These are phyloP conservation scores for Haplosporangium sp. DNA, from an alignment of 371 early-diverging fungal genomes.

Conservation along the genomic window DNA sequence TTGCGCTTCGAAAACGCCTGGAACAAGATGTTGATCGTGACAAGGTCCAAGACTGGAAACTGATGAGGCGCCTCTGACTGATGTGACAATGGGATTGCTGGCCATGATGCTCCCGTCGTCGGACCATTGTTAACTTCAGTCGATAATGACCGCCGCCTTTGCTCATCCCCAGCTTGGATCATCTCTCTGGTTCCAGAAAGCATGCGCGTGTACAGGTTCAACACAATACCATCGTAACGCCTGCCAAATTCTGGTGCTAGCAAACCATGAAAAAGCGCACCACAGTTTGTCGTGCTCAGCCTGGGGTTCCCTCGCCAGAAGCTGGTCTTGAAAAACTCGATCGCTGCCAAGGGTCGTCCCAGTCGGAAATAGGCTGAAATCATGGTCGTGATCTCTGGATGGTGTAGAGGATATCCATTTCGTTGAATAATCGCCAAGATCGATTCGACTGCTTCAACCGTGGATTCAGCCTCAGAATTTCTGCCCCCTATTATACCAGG, in stretches of 20 bases:
- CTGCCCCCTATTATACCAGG: constrained; percentile 15
- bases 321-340: constrained; percentile 46
- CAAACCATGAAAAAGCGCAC: constrained; percentile 37
- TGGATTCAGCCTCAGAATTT: constrained; percentile 12
- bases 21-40: constrained; percentile 33
- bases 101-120: background rate
- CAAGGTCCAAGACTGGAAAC: constrained; percentile 30
- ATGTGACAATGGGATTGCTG: background rate
- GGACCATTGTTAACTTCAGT: background rate
- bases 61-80: background rate
- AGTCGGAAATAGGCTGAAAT: constrained; percentile 45
- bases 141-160: background rate
- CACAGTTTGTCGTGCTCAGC: constrained; percentile 46
- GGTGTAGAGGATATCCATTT: constrained; percentile 18
- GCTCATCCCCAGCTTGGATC: constrained; percentile 9
- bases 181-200: constrained; percentile 20
- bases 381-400: constrained; percentile 39
- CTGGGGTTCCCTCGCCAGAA: constrained; percentile 25
- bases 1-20: constrained; percentile 35
- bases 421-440: constrained; percentile 27
- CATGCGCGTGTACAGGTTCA: constrained; percentile 46
- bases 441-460: constrained; percentile 46
- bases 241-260: constrained; percentile 28
- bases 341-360: constrained; percentile 50
- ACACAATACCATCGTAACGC: constrained; percentile 39